These are phyloP conservation scores for Phytophthora megakarya DNA, from an alignment of 352 stramenopile genomes.

Conservation along the genomic window DNA sequence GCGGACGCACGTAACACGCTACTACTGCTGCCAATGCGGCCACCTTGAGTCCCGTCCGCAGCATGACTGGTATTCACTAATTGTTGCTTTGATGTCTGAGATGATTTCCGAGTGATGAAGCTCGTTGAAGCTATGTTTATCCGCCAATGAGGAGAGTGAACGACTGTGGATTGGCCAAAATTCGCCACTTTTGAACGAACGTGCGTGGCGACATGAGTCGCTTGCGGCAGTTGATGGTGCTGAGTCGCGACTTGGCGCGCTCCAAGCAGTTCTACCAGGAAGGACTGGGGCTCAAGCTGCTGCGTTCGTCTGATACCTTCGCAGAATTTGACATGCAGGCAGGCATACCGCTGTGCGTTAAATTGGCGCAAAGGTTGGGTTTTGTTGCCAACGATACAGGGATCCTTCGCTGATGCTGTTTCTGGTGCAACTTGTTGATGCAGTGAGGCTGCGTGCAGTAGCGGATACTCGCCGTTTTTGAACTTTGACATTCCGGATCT, in stretches of 20 bases:
- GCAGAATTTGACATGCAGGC: slow-evolving; percentile 78
- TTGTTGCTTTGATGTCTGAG: slow-evolving; percentile 8
- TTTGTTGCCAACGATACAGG: neutral
- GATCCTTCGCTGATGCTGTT: slow-evolving; percentile 3
- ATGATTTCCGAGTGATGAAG: slow-evolving; percentile 16
- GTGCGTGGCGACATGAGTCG: slow-evolving; percentile 41
- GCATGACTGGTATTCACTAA: slow-evolving; percentile 18
- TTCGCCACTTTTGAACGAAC: neutral
- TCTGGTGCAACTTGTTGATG: slow-evolving; percentile 6
- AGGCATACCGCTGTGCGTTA: slow-evolving; percentile 75
- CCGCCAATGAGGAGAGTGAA: neutral
- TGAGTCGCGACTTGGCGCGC: slow-evolving; percentile 80
- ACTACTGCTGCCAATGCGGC: slow-evolving; percentile 47
- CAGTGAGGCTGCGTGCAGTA: slow-evolving; percentile 81
- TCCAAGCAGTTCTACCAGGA: slow-evolving; percentile 87
- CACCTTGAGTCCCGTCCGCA: slow-evolving; percentile 46
- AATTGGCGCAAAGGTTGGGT: slow-evolving; percentile 75
- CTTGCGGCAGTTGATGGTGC: slow-evolving; percentile 83
- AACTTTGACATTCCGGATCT: slow-evolving; percentile 92
- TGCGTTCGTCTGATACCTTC: slow-evolving; percentile 82
- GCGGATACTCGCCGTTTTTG: slow-evolving; percentile 91
- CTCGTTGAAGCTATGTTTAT: slow-evolving; percentile 33
- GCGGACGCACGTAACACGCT: slow-evolving; percentile 54
- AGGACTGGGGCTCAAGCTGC: slow-evolving; percentile 73
- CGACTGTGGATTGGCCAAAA: slow-evolving; percentile 23